A percentile compares a stretch with the other conserved stretches of the same genome.
Evolutionary conservation across 2,329 filamentous ascomycete genomes (phyloP).

Genomic region (Aspergillus quadricinctus): DNA sequence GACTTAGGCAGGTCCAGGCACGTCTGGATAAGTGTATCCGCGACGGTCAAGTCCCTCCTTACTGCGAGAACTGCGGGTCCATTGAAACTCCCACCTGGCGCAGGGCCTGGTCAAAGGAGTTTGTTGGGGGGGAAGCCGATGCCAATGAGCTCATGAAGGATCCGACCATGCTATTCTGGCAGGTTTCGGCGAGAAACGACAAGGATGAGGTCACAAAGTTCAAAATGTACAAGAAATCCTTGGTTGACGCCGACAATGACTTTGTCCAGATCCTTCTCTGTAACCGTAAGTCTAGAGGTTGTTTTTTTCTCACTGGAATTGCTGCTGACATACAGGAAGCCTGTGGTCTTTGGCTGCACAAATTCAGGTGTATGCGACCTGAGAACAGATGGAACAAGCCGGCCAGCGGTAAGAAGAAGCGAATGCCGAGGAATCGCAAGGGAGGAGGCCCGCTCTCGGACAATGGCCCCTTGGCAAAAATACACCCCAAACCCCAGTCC

Average conservation of each 20-base stretch:
- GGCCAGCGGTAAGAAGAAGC: constrained; percentile 38
- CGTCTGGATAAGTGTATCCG: constrained; percentile 57
- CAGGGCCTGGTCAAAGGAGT: constrained; percentile 79
- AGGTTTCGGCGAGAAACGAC: constrained; percentile 59
- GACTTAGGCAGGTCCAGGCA: constrained; percentile 60
- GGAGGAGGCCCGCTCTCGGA: constrained; percentile 30
- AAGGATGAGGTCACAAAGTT: constrained; percentile 63
- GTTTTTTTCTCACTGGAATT: neutral
- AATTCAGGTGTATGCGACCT: constrained; percentile 80
- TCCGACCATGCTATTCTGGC: constrained; percentile 69
- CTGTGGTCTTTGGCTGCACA: constrained; percentile 91
- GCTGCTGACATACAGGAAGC: constrained; percentile 42
- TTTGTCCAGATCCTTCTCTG: constrained; percentile 77
- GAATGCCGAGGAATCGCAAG: constrained; percentile 32
- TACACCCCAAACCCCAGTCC: constrained; percentile 27
- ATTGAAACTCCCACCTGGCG: constrained; percentile 97
- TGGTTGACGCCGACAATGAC: constrained; percentile 62
- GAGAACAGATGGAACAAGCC: constrained; percentile 75
- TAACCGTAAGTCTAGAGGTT: constrained; percentile 63
- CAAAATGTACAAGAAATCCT: constrained; percentile 68
- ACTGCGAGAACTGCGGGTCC: constrained; percentile 86
- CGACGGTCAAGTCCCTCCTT: constrained; percentile 81
- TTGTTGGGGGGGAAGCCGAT: constrained; percentile 64
- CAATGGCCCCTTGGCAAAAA: constrained; percentile 28
- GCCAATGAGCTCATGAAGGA: constrained; percentile 69